Evolutionary conservation across 208 protist genomes (phyloP), one percentile per base, ranked within the genome.

Genomic region (Acanthamoeba triangularis): DNA sequence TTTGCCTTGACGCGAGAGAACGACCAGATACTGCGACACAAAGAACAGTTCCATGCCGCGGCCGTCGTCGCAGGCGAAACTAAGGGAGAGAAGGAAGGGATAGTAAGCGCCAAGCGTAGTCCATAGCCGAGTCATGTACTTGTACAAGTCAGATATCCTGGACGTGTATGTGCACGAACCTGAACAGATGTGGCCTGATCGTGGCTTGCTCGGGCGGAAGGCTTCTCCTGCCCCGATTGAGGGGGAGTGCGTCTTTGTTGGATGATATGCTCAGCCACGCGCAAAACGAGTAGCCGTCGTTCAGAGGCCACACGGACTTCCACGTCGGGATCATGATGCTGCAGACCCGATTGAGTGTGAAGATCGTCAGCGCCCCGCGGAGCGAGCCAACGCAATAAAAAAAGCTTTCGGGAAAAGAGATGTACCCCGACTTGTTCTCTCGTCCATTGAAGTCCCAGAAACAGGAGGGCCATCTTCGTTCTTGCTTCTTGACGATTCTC

Each of bases 371-470:
- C 25, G 28, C 20, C 30, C 23, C 13, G n/a, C 10, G 5, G 41
- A 33, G 14, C 2, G 6, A 7, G 28, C n/a, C 18, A 87, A 25
- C 1, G 33, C 35, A n/a, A n/a, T n/a, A n/a, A n/a, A n/a, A n/a
- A 37, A 25, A 3, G 13, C 8, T 47, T 85, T 14, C n/a, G 25
- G 4, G 20, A 5, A 33, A 33, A 3, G n/a, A 65, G 30, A 14
- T 20, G 14, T 92, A 92, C 85, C 85, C 85, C 6, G 85, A 92
- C 33, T 44, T 37, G 23, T n/a, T 69, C n/a, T 76, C 90, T 28
- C 69, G 63, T 7, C 90, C 90, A 61, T 94, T 94, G 41, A 94
- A 94, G 49, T 94, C 90, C 90, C 90, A 94, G 44, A 84, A 94
- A 13, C 59, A 94, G 33, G 90, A 76, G 37, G 90, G 90, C 90